A percentile compares a stretch with the other conserved stretches of the same genome.
Evolutionary conservation across 2,329 filamentous ascomycete species (phyloP).

Genomic region (Albophoma yamanashiensis): DNA sequence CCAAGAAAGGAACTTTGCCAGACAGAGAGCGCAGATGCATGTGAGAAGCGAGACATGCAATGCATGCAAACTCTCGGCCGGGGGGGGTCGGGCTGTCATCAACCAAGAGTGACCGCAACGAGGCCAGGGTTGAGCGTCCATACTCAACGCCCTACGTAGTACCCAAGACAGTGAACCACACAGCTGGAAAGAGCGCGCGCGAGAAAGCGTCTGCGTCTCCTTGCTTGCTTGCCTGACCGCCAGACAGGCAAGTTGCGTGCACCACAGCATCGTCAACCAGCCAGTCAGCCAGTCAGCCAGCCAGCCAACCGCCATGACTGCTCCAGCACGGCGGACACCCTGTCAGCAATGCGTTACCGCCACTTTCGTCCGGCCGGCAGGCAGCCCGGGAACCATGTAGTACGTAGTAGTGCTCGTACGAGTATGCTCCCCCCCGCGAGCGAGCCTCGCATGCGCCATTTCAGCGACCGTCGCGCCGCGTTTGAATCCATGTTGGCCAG

Average conservation of each 20-base stretch:
- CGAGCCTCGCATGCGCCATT: neutral
- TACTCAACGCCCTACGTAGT: neutral
- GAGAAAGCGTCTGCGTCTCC: neutral
- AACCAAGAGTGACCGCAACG: neutral
- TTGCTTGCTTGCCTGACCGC: neutral
- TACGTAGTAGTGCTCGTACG: too few relatives aligned
- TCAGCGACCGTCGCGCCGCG: neutral
- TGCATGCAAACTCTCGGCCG: neutral
- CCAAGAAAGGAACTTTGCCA: neutral
- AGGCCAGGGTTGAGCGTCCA: neutral
- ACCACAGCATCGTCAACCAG: neutral
- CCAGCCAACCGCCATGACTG: neutral
- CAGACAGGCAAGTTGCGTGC: neutral
- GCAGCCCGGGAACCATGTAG: too few relatives aligned
- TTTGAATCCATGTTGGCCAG: neutral
- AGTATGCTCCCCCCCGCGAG: neutral
- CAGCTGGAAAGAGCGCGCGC: neutral
- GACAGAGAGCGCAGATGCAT: neutral
- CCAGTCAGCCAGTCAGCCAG: neutral
- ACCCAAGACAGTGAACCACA: neutral
- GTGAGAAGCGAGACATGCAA: neutral
- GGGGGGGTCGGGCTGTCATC: neutral
- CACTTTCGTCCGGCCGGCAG: neutral
- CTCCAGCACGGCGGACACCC: neutral
- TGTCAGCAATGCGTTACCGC: neutral